Conservation (phyloP, 192 early-diverging fungal genomes). For the Gigaspora rosea region DNA sequence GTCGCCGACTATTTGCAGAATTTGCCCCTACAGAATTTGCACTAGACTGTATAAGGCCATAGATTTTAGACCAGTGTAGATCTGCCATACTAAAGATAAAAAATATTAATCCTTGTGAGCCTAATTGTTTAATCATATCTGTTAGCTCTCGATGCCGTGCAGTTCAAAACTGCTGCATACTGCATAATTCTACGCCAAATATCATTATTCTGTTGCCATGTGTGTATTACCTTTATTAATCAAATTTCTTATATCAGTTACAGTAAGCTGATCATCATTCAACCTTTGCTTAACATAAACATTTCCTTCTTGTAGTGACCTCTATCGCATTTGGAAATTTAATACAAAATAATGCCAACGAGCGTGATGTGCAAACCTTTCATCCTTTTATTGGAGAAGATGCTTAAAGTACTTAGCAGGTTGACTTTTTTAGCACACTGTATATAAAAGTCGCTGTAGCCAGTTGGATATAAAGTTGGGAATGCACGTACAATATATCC, state of each 20-base stretch:
- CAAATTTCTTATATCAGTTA: neutral
- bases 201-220: neutral
- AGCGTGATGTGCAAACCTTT: neutral
- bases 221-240: neutral
- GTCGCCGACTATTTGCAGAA: neutral
- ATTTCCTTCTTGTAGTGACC: neutral
- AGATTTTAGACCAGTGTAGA: neutral
- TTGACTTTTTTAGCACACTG: neutral
- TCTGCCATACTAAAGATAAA: no score
- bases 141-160: no score
- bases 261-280: slow-evolving; percentile 1
- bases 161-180: no score
- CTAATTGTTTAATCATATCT: no score
- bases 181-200: neutral
- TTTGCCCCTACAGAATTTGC: neutral
- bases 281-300: slow-evolving; percentile 2
- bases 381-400: neutral
- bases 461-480: slow-evolving; percentile 3
- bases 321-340: neutral
- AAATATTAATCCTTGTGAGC: no score
- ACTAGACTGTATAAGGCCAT: neutral
- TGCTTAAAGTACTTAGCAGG: neutral
- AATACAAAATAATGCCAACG: neutral
- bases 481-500: neutral
- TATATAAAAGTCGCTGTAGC: neutral